These are phyloP conservation scores for Tulasnella sp. DNA, from an alignment of 768 basidiomycete genomes.

Conservation along the genomic window DNA sequence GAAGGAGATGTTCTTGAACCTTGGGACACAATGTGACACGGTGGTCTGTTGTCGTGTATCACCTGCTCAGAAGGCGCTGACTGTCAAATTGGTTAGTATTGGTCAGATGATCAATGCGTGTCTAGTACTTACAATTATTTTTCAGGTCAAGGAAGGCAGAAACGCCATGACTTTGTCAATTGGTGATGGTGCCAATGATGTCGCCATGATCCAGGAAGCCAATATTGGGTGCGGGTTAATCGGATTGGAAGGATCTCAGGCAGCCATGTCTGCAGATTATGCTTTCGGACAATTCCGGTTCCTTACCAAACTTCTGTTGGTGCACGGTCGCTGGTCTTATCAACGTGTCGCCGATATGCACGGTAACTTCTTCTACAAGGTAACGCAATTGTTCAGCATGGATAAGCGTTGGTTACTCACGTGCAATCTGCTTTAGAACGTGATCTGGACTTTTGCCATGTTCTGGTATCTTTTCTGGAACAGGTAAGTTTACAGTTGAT, in stretches of 20 bases:
- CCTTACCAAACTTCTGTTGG: constrained; percentile 77
- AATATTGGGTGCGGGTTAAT: constrained; percentile 91
- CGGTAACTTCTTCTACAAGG: constrained; percentile 98
- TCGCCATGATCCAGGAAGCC: constrained; percentile 99
- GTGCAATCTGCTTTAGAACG: constrained; percentile 39
- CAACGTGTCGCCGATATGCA: constrained; percentile 94
- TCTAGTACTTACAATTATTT: constrained; percentile 5
- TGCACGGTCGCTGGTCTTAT: constrained; percentile 96
- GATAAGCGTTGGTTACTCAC: constrained; percentile 11
- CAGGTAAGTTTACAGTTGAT: constrained; percentile 35
- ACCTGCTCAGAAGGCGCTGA: constrained; percentile 95
- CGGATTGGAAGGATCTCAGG: constrained; percentile 92
- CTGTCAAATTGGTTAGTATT: constrained; percentile 67
- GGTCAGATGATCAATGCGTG: constrained; percentile 5
- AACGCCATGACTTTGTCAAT: constrained; percentile 95
- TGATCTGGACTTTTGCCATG: constrained; percentile 84
- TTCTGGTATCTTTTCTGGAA: constrained; percentile 93
- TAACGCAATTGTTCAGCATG: constrained; percentile 24
- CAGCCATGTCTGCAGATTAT: constrained; percentile 98
- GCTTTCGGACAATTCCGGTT: constrained; percentile 96
- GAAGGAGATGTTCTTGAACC: constrained; percentile 76
- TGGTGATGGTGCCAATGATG: constrained; percentile 95
- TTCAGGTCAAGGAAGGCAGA: constrained; percentile 84
- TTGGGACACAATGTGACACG: constrained; percentile 93
- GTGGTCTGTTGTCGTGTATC: constrained; percentile 98